Percentiles rank a stretch among this genome's conserved stretches.
Evolutionary conservation across 345 rosid genomes (phyloP).

Genomic region (Rhizophora apiculata): DNA sequence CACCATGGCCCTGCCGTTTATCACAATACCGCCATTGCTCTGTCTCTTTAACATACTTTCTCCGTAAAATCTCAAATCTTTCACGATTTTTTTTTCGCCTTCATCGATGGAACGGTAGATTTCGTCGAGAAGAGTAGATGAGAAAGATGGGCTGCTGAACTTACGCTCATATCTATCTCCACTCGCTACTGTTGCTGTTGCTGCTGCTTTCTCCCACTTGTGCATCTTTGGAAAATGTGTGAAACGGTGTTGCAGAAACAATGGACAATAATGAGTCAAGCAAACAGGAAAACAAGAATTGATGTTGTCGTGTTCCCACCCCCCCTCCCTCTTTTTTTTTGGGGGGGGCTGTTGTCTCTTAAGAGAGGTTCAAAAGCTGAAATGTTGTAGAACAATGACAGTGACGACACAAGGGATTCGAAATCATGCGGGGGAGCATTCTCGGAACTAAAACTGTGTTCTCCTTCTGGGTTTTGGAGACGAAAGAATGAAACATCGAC

Average conservation of each 20-base stretch:
- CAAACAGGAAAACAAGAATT: not conserved
- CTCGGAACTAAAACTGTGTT: not conserved
- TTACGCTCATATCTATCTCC: constrained; percentile 16
- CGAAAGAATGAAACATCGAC: not conserved
- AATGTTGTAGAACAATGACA: not conserved
- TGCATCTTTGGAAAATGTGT: constrained; percentile 27
- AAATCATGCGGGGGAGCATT: not conserved
- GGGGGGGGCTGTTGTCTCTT: not conserved
- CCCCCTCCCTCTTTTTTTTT: not conserved
- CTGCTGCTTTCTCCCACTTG: constrained; percentile 34
- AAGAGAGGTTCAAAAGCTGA: constrained; percentile 29
- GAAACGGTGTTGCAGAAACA: not conserved
- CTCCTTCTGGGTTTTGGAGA: not conserved
- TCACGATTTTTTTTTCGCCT: constrained; percentile 16
- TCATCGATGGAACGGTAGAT: constrained; percentile 78
- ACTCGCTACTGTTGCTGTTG: constrained; percentile 13
- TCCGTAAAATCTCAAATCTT: constrained; percentile 35
- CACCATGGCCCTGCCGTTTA: not conserved
- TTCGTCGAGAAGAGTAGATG: constrained; percentile 74
- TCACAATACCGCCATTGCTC: constrained; percentile 13
- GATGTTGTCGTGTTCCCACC: not conserved
- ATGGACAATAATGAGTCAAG: not conserved
- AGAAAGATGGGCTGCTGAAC: constrained; percentile 60
- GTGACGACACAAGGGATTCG: not conserved
- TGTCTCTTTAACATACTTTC: constrained; percentile 29